Evolutionary conservation across 2,329 filamentous ascomycete species (phyloP), one percentile per base, ranked within the genome.

Genomic region (Colletotrichum siamense): DNA sequence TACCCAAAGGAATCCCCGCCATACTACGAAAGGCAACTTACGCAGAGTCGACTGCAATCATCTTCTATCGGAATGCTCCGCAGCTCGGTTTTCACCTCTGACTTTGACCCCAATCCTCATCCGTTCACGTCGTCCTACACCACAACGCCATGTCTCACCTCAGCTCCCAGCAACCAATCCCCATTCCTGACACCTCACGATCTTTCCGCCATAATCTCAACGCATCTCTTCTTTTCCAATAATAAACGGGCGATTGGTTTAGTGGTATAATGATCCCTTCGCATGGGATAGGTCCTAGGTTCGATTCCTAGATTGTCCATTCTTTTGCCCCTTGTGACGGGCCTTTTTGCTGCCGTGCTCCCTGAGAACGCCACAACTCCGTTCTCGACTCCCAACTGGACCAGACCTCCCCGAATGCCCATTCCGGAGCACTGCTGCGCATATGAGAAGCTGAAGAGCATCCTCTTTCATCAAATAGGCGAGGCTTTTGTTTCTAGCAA

Each of bases 161-260:
- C 44, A 22, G 39, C 52, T 57, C 24, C 7, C 18, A 16, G 10
- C 24, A 28, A 12, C 13, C 24, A 24, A 57, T 28, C 24, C 2
- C n/a, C 52, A 18, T 16, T 15, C 5, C 52, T 28, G 0, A 5
- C 15, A 9, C 7, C 52, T 9, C 24, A 57, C 24, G 24, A 18
- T 57, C 24, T 22, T 28, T 28, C 52, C 13, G 7, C 2, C 15
- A 57, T 57, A 16, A 10, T 28, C 0, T 15, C 8, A 18, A 24
- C 5, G 2, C 12, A 6, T 24, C 24, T 1, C 0, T 28, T 0
- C 6, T 18, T 10, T 28, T 18, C 7, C 4, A 57, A 28, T 18
- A 0, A 1, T 0, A 28, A 6, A 0, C 24, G 24, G 52, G 52
- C 52, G 24, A 57, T 57, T 57, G 52, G 24, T 57, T 57, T 57